phyloP scores from a whole-genome alignment of 2,329 filamentous ascomycete species.

The Colletotrichum magnum region DNA sequence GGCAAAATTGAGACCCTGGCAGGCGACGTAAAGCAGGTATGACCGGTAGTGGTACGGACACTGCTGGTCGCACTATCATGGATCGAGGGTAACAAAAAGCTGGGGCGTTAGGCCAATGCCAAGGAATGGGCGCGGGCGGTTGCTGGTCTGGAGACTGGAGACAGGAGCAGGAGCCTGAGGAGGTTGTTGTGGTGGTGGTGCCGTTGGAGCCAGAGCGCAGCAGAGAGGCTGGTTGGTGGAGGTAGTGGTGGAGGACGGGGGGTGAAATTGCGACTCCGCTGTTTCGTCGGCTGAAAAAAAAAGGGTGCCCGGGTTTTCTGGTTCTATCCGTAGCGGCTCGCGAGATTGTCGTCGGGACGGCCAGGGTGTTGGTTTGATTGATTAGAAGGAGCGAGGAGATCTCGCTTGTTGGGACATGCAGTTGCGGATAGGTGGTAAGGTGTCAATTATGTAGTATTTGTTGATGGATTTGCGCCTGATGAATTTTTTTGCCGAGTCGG shows the following conservation, averaged over 20 bases:
- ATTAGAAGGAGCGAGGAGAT: conserved; percentile 5
- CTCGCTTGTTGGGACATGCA: conserved; percentile 18
- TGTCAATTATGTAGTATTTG: too few relatives aligned
- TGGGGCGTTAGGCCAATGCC: conserved; percentile 35
- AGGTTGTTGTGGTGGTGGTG: conserved; percentile 16
- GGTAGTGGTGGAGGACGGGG: conserved; percentile 28
- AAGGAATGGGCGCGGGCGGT: conserved; percentile 31
- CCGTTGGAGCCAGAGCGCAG: conserved; percentile 2
- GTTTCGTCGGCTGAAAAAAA: conserved; percentile 36
- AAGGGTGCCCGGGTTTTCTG: conserved; percentile 22
- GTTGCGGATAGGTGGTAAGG: background rate
- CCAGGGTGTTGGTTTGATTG: conserved; percentile 31
- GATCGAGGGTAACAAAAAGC: conserved; percentile 25
- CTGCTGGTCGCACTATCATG: conserved; percentile 19
- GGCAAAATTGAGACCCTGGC: conserved; percentile 34
- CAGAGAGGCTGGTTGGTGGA: conserved; percentile 1
- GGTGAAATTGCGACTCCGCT: conserved; percentile 41
- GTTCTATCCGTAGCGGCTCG: conserved; percentile 27
- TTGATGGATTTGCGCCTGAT: too few relatives aligned
- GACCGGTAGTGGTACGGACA: conserved; percentile 3
- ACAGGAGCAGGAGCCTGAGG: conserved; percentile 1
- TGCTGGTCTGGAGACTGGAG: conserved; percentile 22
- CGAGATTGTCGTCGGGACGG: conserved; percentile 33
- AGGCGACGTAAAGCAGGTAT: conserved; percentile 12
- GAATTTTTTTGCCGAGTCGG: too few relatives aligned